phyloP scores from a whole-genome alignment of 495 filamentous ascomycete genomes.

The Sphaerosporella brunnea region DNA sequence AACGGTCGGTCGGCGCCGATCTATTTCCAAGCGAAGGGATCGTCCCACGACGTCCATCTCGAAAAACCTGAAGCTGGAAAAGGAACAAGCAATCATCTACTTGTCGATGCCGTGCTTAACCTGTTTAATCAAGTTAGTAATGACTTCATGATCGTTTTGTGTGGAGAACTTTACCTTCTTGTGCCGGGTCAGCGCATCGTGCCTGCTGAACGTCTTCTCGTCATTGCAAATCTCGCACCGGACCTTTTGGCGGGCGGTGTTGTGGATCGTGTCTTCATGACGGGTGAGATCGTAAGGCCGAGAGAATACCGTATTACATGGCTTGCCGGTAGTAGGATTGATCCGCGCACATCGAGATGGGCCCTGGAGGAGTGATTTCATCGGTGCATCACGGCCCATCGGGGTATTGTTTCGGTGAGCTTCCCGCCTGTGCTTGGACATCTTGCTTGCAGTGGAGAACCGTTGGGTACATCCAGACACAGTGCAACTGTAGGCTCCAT shows the following conservation, averaged over 20 bases:
- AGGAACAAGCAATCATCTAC: neutral
- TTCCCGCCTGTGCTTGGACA: slow-evolving; percentile 93
- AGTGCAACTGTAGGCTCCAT: slow-evolving; percentile 86
- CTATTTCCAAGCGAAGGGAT: too few species aligned
- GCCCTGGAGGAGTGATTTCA: slow-evolving; percentile 57
- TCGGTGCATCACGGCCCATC: slow-evolving; percentile 29
- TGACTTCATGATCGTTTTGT: neutral
- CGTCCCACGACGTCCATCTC: too few species aligned
- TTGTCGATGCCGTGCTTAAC: slow-evolving; percentile 2
- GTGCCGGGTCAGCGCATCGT: slow-evolving; percentile 79
- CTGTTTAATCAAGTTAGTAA: neutral
- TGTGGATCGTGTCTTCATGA: slow-evolving; percentile 96
- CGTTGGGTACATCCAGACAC: slow-evolving; percentile 78
- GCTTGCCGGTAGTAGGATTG: slow-evolving; percentile 90
- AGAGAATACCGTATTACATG: slow-evolving; percentile 90
- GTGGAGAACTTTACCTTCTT: slow-evolving; percentile 33
- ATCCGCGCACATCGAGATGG: slow-evolving; percentile 80
- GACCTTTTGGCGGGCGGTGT: slow-evolving; percentile 86
- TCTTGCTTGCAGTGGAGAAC: slow-evolving; percentile 67
- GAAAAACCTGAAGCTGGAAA: too few species aligned
- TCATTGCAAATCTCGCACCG: slow-evolving; percentile 88
- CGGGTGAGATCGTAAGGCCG: slow-evolving; percentile 95
- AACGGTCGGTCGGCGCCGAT: too few species aligned
- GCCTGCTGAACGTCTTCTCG: slow-evolving; percentile 88
- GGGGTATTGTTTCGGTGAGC: slow-evolving; percentile 52